phyloP scores from a whole-genome alignment of 345 rosid species.

The Populus nigra region DNA sequence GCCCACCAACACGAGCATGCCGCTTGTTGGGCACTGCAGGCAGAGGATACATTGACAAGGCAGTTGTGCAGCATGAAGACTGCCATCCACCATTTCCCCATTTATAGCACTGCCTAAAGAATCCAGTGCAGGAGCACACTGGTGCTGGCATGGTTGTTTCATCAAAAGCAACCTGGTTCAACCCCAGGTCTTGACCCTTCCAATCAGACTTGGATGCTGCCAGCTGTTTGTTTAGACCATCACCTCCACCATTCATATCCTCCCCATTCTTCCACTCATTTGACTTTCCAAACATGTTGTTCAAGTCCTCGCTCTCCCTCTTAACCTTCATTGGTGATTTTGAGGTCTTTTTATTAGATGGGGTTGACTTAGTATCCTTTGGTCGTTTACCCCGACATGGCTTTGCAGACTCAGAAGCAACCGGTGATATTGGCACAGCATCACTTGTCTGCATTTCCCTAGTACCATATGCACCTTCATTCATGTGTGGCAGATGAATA shows the following conservation, averaged over 20 bases:
- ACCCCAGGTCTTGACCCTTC: constrained; percentile 81
- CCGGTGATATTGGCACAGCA: constrained; percentile 43
- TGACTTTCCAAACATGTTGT: constrained; percentile 60
- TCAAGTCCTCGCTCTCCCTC: constrained; percentile 67
- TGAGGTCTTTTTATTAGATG: constrained; percentile 59
- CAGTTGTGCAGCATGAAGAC: constrained; percentile 95
- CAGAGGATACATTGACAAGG: constrained; percentile 77
- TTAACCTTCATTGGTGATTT: constrained; percentile 68
- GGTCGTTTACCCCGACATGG: constrained; percentile 62
- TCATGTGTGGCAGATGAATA: constrained; percentile 49
- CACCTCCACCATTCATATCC: constrained; percentile 44
- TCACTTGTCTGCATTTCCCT: constrained; percentile 60
- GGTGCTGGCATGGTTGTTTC: constrained; percentile 92
- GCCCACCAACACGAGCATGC: constrained; percentile 88
- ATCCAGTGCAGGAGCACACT: constrained; percentile 89
- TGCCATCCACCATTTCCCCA: constrained; percentile 99
- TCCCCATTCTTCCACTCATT: constrained; percentile 50
- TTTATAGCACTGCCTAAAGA: constrained; percentile 88
- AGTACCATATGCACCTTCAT: constrained; percentile 51
- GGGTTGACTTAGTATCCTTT: constrained; percentile 54
- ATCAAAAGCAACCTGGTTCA: constrained; percentile 88
- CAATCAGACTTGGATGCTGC: constrained; percentile 65
- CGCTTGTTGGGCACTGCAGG: constrained; percentile 86
- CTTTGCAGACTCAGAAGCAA: constrained; percentile 56
- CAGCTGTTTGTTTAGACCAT: constrained; percentile 45